Evolutionary conservation across 2,329 filamentous ascomycete species (phyloP).

Genomic region (Colletotrichum theobromicola): DNA sequence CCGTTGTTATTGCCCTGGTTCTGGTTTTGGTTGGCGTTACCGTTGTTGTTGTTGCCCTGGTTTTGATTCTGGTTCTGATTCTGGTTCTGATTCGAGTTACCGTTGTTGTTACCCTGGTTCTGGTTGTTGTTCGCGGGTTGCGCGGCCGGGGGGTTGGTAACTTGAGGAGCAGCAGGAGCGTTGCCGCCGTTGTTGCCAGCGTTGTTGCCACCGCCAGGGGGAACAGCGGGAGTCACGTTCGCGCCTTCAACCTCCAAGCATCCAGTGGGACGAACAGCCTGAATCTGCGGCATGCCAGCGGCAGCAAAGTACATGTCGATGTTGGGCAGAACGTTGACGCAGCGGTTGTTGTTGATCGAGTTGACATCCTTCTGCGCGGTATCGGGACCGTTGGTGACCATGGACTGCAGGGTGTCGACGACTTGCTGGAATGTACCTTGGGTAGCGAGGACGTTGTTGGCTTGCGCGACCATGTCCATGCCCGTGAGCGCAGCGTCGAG

Average conservation of each 20-base stretch:
- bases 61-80: not conserved
- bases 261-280: conserved; percentile 22
- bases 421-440: conserved; percentile 26
- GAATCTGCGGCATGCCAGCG: conserved; percentile 18
- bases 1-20: not conserved
- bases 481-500: conserved; percentile 20
- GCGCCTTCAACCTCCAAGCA: conserved; percentile 23
- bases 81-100: not conserved
- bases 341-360: conserved; percentile 26
- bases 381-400: conserved; percentile 25
- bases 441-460: conserved; percentile 23
- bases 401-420: conserved; percentile 24
- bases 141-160: not conserved
- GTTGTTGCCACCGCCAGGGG: not conserved
- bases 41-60: not conserved
- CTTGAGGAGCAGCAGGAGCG: not conserved
- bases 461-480: conserved; percentile 14
- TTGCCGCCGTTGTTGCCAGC: not conserved
- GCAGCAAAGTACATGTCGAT: conserved; percentile 28
- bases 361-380: conserved; percentile 25
- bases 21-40: not conserved
- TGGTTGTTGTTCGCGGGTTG: not conserved
- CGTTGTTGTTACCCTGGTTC: not conserved
- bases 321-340: conserved; percentile 27
- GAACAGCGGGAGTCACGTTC: conserved; percentile 4